Evolutionary conservation across 164 flowering plant genomes (phyloP).

Genomic region (Magnolia kwangsiensis): DNA sequence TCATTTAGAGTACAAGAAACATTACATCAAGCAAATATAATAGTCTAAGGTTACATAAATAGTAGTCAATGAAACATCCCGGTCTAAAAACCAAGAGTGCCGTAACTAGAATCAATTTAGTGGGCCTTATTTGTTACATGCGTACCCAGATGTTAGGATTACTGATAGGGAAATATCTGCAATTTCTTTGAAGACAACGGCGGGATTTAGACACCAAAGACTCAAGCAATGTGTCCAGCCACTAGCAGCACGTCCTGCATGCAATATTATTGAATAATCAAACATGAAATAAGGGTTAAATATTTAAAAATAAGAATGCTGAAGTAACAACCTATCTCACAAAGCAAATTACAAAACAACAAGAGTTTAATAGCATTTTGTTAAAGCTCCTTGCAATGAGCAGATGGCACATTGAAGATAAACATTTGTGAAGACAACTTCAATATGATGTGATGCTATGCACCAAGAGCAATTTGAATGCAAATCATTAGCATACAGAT

Average conservation of each 20-base stretch:
- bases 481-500: not conserved
- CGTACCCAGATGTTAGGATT: conserved; percentile 94
- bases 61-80: not conserved
- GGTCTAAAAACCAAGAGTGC: not conserved
- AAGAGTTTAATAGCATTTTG: not conserved
- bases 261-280: conserved; percentile 9
- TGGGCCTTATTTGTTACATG: not conserved
- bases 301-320: not conserved
- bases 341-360: not conserved
- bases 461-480: not conserved
- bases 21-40: not conserved
- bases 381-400: not conserved
- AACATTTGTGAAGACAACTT: not conserved
- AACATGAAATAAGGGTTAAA: not conserved
- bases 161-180: conserved; percentile 75
- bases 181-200: conserved; percentile 80
- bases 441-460: not conserved
- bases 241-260: conserved; percentile 40
- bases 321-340: not conserved
- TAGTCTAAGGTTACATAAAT: not conserved
- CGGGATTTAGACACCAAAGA: conserved; percentile 95
- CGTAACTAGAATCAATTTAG: not conserved
- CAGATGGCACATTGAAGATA: not conserved
- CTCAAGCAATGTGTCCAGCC: conserved; percentile 58
- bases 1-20: too few species aligned